Percentiles rank a stretch among this genome's conserved stretches.
phyloP scores from a whole-genome alignment of 148 eudicot genomes.

The Diospyros kaki region DNA sequence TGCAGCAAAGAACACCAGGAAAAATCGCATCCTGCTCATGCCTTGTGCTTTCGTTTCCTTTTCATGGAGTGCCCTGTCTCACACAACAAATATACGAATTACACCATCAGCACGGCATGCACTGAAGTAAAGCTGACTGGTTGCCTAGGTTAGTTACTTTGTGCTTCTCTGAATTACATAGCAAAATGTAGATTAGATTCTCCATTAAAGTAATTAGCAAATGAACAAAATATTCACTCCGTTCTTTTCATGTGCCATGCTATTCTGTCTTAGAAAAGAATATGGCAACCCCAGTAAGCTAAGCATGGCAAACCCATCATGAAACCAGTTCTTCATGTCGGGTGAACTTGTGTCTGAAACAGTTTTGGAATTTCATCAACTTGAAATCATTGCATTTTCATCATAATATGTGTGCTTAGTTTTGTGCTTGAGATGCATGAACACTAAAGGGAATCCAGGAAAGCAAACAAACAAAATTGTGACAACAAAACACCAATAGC shows the following conservation, averaged over 20 bases:
- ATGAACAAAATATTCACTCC: constrained; percentile 6
- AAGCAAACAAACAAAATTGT: no score
- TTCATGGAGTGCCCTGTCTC: constrained; percentile 92
- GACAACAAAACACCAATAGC: no score
- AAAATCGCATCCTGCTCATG: constrained; percentile 81
- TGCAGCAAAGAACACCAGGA: constrained; percentile 62
- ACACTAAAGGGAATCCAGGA: no score
- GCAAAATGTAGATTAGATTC: constrained; percentile 21
- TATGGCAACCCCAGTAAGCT: not conserved
- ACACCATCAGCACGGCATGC: no score
- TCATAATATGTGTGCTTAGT: no score
- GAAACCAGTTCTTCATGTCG: not conserved
- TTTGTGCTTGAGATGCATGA: no score
- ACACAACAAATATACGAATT: not conserved
- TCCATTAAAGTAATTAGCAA: not conserved
- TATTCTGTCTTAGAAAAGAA: not conserved
- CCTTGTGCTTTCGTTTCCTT: constrained; percentile 69
- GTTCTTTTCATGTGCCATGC: not conserved
- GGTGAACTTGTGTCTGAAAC: not conserved
- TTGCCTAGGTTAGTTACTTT: not conserved
- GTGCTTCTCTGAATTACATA: constrained; percentile 9
- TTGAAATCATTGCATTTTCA: not conserved
- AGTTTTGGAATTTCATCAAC: not conserved
- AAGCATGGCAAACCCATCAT: constrained; percentile 9
- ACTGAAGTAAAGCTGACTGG: no score